Evolutionary conservation across 1,284 basidiomycete genomes (phyloP).

Genomic region (Fistulina hepatica): DNA sequence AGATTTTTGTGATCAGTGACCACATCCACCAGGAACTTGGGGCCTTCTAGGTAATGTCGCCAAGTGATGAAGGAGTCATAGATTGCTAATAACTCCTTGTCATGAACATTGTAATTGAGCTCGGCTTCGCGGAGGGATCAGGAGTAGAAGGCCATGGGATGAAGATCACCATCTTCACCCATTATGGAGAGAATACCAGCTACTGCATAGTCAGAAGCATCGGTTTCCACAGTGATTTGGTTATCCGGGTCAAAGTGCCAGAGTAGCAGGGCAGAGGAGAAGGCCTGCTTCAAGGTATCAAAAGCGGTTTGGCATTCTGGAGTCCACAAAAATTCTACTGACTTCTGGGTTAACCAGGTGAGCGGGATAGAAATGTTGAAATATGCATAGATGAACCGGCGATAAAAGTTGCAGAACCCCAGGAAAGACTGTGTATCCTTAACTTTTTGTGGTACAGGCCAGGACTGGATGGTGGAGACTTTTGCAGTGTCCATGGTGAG

Average conservation of each 20-base stretch:
- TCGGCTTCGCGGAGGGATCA: conserved; percentile 23
- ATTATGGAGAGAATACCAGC: conserved; percentile 14
- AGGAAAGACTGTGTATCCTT: conserved; percentile 7
- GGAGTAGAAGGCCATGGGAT: conserved; percentile 26
- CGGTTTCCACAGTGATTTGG: conserved; percentile 22
- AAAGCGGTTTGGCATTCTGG: conserved; percentile 18
- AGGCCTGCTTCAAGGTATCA: conserved; percentile 20
- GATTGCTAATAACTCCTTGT: conserved; percentile 31
- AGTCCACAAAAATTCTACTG: conserved; percentile 17
- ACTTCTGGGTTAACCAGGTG: conserved; percentile 20
- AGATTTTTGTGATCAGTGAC: conserved; percentile 19
- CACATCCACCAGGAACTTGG: conserved; percentile 7
- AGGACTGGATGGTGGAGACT: conserved; percentile 25
- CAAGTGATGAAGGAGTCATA: conserved; percentile 16
- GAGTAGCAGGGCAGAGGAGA: conserved; percentile 26
- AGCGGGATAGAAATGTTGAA: conserved; percentile 24
- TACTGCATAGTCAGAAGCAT: conserved; percentile 24
- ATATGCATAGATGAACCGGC: conserved; percentile 28
- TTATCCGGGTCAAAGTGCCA: conserved; percentile 24
- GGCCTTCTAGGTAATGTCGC: conserved; percentile 13
- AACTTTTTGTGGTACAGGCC: conserved; percentile 25
- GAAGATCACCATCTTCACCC: too few relatives aligned
- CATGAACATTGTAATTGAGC: conserved; percentile 31
- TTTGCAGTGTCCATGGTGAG: conserved; percentile 28
- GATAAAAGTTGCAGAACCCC: conserved; percentile 26